phyloP scores from a whole-genome alignment of 2,329 filamentous ascomycete species.

The Pseudomassariella vexata region DNA sequence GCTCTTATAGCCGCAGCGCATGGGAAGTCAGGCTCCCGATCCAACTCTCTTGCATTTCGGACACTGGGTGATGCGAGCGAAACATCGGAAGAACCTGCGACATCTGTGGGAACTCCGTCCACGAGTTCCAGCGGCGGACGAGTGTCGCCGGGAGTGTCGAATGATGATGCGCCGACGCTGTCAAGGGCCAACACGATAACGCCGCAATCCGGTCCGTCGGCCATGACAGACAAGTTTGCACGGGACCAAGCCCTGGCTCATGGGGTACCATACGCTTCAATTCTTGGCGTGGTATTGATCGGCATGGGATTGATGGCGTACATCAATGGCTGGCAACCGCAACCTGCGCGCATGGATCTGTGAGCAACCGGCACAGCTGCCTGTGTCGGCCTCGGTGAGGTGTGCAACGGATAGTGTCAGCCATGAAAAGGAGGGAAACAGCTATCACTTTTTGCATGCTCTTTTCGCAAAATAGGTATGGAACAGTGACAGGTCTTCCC shows the following conservation, averaged over 20 bases:
- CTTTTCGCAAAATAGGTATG: no score
- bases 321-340: constrained; percentile 71
- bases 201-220: constrained; percentile 31
- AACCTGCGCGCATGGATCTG: constrained; percentile 28
- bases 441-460: no score
- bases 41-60: constrained; percentile 23
- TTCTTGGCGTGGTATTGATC: constrained; percentile 74
- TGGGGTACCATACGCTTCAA: constrained; percentile 70
- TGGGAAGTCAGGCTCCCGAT: constrained; percentile 32
- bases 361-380: constrained; percentile 13
- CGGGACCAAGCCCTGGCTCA: constrained; percentile 44
- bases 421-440: no score
- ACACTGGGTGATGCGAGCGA: constrained; percentile 12
- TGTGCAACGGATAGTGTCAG: no score
- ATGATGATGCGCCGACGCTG: constrained; percentile 36
- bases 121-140: constrained; percentile 17
- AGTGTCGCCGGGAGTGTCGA: constrained; percentile 24
- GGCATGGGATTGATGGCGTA: constrained; percentile 84
- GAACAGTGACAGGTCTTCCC: no score
- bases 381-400: no score
- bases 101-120: constrained; percentile 12
- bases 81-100: constrained; percentile 11
- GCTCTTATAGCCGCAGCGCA: constrained; percentile 33
- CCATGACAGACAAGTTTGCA: constrained; percentile 32
- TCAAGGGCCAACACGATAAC: constrained; percentile 46